Conservation (phyloP, 441 rosid genomes). For the Jatropha multifida region DNA sequence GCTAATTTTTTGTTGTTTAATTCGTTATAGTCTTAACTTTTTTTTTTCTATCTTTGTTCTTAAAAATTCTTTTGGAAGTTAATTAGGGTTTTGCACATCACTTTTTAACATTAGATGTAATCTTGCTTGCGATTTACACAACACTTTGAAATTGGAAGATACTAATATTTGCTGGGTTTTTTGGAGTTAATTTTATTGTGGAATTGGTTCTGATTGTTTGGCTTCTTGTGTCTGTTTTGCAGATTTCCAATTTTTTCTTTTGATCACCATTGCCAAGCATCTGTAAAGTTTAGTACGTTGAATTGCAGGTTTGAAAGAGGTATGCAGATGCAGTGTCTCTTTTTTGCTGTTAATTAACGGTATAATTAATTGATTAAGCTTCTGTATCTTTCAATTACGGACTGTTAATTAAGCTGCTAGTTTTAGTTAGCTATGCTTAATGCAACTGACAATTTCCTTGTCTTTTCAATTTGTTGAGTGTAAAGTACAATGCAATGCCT, state of each 20-base stretch:
- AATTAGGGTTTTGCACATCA: not conserved
- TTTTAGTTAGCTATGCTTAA: too few species aligned
- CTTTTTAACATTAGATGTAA: not conserved
- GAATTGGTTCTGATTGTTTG: not conserved
- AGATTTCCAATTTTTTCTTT: conserved; percentile 44
- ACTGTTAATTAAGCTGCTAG: too few species aligned
- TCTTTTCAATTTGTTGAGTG: not conserved
- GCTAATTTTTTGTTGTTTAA: not conserved
- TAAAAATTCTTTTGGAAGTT: not conserved
- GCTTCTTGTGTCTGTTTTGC: conserved; percentile 23
- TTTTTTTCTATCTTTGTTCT: too few species aligned
- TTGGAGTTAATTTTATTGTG: not conserved
- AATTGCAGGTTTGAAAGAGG: conserved; percentile 38
- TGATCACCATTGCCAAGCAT: conserved; percentile 32
- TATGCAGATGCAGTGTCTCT: not conserved
- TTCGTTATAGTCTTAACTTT: too few species aligned
- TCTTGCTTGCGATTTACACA: not conserved
- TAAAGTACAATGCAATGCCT: too few species aligned
- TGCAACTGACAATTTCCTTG: not conserved
- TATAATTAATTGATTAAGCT: not conserved
- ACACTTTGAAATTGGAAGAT: not conserved
- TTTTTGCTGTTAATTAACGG: not conserved
- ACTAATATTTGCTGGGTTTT: not conserved
- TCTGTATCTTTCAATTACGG: not conserved
- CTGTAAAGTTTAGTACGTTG: conserved; percentile 33